Conservation (phyloP, 139 green algal species). For the Volvox africanus region DNA sequence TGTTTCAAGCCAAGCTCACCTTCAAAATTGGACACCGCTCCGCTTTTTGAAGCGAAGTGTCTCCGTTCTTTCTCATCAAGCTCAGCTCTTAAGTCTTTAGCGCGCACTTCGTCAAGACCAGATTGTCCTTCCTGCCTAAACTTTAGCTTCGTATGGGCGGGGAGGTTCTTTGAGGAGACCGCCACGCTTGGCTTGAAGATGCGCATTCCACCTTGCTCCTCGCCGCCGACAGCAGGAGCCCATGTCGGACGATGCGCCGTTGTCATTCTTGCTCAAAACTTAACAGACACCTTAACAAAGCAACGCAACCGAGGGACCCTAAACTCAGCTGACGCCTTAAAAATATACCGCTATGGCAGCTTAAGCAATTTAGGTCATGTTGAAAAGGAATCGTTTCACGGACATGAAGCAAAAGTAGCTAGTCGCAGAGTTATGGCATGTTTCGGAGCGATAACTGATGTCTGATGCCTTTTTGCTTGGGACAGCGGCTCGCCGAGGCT, state of each 20-base stretch:
- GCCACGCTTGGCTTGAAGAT: slow-evolving; percentile 78
- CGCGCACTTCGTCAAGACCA: slow-evolving; percentile 59
- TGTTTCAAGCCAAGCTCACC: slow-evolving; percentile 52
- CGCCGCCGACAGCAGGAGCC: slow-evolving; percentile 85
- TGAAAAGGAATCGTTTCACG: no score
- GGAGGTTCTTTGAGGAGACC: slow-evolving; percentile 79
- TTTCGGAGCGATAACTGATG: no score
- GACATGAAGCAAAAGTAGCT: no score
- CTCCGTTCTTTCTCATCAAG: slow-evolving; percentile 87
- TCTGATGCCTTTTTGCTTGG: no score
- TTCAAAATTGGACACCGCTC: slow-evolving; percentile 74
- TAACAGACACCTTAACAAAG: not conserved
- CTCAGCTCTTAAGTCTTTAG: slow-evolving; percentile 75
- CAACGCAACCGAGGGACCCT: not conserved
- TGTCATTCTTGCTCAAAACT: slow-evolving; percentile 64
- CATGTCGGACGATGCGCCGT: slow-evolving; percentile 91
- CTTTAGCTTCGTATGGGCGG: slow-evolving; percentile 85
- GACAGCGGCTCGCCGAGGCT: no score
- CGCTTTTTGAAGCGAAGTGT: slow-evolving; percentile 75
- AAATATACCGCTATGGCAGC: no score
- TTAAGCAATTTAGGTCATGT: no score
- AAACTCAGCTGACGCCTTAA: no score
- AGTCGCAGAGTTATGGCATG: no score
- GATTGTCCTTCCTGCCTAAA: slow-evolving; percentile 84
- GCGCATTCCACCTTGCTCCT: slow-evolving; percentile 89